A percentile compares a stretch with the other conserved stretches of the same genome.
Evolutionary conservation across 139 green algal genomes (phyloP).

Genomic region (Diplosphaera chodatii): DNA sequence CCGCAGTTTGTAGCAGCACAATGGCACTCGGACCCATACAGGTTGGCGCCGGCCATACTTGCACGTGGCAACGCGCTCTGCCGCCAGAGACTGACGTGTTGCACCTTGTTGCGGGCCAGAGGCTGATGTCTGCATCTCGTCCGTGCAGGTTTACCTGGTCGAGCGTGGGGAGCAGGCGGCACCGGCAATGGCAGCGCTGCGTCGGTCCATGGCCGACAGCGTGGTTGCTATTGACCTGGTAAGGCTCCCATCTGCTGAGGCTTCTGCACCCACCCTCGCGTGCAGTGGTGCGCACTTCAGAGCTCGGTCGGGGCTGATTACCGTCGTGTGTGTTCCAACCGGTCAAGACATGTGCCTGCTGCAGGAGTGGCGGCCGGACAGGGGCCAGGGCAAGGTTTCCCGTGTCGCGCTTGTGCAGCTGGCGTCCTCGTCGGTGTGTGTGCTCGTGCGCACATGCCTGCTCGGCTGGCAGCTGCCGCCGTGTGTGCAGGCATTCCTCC

Average conservation of each 20-base stretch:
- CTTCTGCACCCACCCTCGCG: no score
- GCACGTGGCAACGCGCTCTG: no score
- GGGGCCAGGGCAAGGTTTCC: not conserved
- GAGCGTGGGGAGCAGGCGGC: not conserved
- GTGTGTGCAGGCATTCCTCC: slow-evolving; percentile 24
- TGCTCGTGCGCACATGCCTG: slow-evolving; percentile 12
- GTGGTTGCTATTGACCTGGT: not conserved
- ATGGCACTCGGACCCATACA: not conserved
- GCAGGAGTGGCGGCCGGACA: slow-evolving; percentile 6
- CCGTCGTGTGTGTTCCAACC: no score
- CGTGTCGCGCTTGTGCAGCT: slow-evolving; percentile 22
- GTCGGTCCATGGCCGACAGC: not conserved
- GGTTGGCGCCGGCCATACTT: no score
- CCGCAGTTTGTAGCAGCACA: no score
- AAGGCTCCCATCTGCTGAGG: no score
- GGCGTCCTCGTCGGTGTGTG: not conserved
- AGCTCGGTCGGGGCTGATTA: no score
- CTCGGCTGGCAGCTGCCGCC: slow-evolving; percentile 28
- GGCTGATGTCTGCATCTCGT: not conserved
- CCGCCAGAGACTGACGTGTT: no score
- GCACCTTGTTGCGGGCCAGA: no score
- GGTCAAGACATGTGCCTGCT: no score
- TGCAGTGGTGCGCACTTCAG: no score
- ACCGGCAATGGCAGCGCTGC: not conserved
- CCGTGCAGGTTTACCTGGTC: not conserved